Percentiles rank a stretch among this genome's conserved stretches.
These are phyloP conservation scores for Neobulgaria alba DNA, from an alignment of 2,329 filamentous ascomycete species.

Conservation along the genomic window DNA sequence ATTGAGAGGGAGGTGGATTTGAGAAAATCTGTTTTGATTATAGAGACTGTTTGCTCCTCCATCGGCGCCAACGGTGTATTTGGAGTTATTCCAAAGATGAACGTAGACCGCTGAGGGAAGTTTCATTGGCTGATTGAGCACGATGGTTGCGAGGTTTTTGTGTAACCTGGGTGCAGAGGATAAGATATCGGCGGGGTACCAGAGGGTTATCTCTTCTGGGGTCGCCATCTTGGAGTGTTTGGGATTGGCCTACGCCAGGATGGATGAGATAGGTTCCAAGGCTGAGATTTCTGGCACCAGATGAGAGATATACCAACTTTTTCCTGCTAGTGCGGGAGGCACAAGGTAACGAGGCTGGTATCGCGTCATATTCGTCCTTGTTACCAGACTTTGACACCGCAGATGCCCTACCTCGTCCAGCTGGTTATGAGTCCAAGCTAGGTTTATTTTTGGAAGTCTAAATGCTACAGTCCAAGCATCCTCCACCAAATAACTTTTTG, in stretches of 20 bases:
- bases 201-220: neutral
- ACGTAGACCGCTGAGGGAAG: slow-evolving; percentile 30
- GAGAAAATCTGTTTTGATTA: slow-evolving; percentile 22
- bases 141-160: neutral
- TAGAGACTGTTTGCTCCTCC: slow-evolving; percentile 78
- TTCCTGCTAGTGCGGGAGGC: no score
- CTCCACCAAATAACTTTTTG: no score
- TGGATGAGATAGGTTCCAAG: no score
- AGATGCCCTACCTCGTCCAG: no score
- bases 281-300: no score
- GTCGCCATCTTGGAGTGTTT: neutral
- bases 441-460: no score
- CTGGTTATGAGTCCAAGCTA: no score
- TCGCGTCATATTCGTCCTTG: neutral
- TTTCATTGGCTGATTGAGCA: slow-evolving; percentile 39
- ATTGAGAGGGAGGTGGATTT: slow-evolving; percentile 44
- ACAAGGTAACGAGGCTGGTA: no score
- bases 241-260: no score
- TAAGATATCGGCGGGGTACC: neutral
- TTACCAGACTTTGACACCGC: no score
- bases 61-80: slow-evolving; percentile 72
- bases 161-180: neutral
- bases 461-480: no score
- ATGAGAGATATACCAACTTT: no score
- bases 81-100: slow-evolving; percentile 34